Conservation (phyloP, 2,329 filamentous ascomycete species). For the Alternaria ventricosa region DNA sequence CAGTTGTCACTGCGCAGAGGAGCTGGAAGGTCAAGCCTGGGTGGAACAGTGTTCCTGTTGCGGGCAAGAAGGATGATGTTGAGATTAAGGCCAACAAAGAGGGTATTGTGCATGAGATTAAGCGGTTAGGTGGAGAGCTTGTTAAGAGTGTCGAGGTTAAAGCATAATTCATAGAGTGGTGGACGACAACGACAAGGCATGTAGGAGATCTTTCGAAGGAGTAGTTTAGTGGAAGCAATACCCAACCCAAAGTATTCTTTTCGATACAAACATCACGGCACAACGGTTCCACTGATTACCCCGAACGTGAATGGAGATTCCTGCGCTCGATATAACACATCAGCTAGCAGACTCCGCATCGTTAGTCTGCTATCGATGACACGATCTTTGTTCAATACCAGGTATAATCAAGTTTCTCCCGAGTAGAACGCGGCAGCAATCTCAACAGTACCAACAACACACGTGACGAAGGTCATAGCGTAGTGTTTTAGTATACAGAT, state of each 20-base stretch:
- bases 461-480: background rate
- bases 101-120: conserved; percentile 75
- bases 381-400: background rate
- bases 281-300: too few species aligned
- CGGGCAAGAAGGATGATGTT: conserved; percentile 30
- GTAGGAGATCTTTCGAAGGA: background rate
- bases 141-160: conserved; percentile 53
- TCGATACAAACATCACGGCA: background rate
- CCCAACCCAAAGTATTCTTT: background rate
- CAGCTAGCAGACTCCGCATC: background rate
- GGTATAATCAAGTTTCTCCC: background rate
- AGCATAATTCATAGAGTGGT: background rate
- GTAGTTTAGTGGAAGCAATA: background rate
- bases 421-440: background rate
- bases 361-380: background rate
- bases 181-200: background rate
- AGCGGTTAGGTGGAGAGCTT: conserved; percentile 65
- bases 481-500: background rate
- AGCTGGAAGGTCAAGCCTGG: conserved; percentile 74
- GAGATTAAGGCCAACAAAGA: conserved; percentile 70
- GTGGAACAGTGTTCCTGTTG: conserved; percentile 67
- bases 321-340: too few species aligned
- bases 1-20: conserved; percentile 57
- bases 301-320: too few species aligned
- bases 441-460: background rate